Conservation (phyloP, 2,329 filamentous ascomycete genomes). For the Fusarium fujikuroi region DNA sequence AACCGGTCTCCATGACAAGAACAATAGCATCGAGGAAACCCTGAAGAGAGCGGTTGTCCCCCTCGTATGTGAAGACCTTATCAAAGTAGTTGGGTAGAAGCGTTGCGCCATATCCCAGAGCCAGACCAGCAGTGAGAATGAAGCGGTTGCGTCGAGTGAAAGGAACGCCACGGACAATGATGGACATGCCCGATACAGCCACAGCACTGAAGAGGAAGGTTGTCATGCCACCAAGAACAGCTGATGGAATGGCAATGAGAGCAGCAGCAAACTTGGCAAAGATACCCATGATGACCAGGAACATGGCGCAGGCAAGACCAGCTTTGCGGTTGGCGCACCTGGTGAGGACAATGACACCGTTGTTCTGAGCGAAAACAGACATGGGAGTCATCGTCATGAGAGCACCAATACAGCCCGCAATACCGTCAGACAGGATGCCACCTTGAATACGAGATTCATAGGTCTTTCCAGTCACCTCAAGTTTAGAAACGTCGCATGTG, state of each 20-base stretch:
- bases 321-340: constrained; percentile 84
- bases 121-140: constrained; percentile 79
- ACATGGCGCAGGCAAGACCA: constrained; percentile 80
- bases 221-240: constrained; percentile 77
- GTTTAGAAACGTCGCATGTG: constrained; percentile 81
- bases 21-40: constrained; percentile 81
- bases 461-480: constrained; percentile 76
- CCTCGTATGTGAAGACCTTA: constrained; percentile 77
- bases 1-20: constrained; percentile 79
- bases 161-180: constrained; percentile 73
- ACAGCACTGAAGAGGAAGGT: constrained; percentile 85
- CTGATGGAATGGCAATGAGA: constrained; percentile 77
- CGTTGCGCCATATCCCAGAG: constrained; percentile 78
- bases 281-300: constrained; percentile 82
- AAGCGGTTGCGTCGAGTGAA: constrained; percentile 86
- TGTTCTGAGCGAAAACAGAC: constrained; percentile 85
- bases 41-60: constrained; percentile 71
- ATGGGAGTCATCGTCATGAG: constrained; percentile 84
- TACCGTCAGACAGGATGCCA: constrained; percentile 79
- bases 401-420: constrained; percentile 79
- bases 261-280: constrained; percentile 86
- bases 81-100: constrained; percentile 74
- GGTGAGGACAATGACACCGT: constrained; percentile 84
- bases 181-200: constrained; percentile 79
- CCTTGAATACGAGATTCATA: constrained; percentile 85